phyloP scores from a whole-genome alignment of 345 rosid species.

The Draba incana region DNA sequence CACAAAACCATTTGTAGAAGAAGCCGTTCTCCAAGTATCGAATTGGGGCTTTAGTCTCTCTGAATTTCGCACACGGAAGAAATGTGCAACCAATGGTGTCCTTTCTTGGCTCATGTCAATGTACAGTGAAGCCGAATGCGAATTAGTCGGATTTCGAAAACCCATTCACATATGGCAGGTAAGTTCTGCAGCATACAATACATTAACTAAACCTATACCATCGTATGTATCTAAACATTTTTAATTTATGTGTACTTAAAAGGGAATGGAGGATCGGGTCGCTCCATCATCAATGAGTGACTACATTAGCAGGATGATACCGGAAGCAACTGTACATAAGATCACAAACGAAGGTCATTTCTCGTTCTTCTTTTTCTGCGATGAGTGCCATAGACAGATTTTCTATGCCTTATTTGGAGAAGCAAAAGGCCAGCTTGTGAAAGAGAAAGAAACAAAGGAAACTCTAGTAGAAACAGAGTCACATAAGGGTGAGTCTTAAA shows the following conservation, averaged over 20 bases:
- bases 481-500: neutral
- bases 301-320: slow-evolving; percentile 72
- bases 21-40: slow-evolving; percentile 70
- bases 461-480: slow-evolving; percentile 26
- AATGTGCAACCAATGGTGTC: slow-evolving; percentile 62
- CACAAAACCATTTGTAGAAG: slow-evolving; percentile 78
- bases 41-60: slow-evolving; percentile 83
- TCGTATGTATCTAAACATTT: slow-evolving; percentile 11
- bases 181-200: slow-evolving; percentile 18
- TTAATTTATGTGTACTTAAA: slow-evolving; percentile 15
- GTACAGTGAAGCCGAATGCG: slow-evolving; percentile 77
- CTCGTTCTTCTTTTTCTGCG: slow-evolving; percentile 75
- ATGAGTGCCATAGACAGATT: slow-evolving; percentile 79
- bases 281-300: slow-evolving; percentile 71
- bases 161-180: slow-evolving; percentile 99
- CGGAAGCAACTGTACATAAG: slow-evolving; percentile 61
- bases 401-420: slow-evolving; percentile 70
- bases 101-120: slow-evolving; percentile 81
- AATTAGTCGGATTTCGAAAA: slow-evolving; percentile 65
- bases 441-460: slow-evolving; percentile 22
- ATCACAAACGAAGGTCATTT: slow-evolving; percentile 83
- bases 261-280: slow-evolving; percentile 85
- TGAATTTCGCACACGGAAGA: slow-evolving; percentile 69
- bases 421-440: slow-evolving; percentile 65
- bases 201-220: neutral